Evolutionary conservation across 176 grass and related monocot genomes (phyloP).

Genomic region (Paspalum vaginatum): DNA sequence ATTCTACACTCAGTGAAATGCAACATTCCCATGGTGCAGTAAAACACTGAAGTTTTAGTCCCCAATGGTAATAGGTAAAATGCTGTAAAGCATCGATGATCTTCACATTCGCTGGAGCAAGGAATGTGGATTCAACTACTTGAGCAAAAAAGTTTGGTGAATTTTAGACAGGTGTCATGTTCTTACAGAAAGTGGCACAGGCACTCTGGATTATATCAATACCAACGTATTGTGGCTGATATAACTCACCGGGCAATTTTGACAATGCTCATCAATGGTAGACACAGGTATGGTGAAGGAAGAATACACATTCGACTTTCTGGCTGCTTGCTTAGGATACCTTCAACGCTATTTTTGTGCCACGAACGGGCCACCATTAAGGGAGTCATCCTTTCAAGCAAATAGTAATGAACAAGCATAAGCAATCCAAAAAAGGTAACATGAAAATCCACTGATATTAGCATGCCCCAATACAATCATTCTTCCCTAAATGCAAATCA

Average conservation of each 20-base stretch:
- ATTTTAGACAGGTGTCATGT: constrained; percentile 3
- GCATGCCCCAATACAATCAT: neutral
- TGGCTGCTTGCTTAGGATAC: constrained; percentile 74
- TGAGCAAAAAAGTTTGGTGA: constrained; percentile 3
- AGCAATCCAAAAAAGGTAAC: constrained; percentile 25
- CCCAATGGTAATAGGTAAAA: neutral
- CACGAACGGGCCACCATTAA: constrained; percentile 91
- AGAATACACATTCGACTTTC: constrained; percentile 56
- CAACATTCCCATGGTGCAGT: neutral
- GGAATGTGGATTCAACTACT: neutral
- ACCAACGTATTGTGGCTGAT: constrained; percentile 4
- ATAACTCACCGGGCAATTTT: constrained; percentile 91
- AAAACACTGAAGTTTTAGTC: neutral
- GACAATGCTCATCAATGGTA: constrained; percentile 93
- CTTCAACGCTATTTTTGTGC: constrained; percentile 80
- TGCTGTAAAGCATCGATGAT: neutral
- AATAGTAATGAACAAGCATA: constrained; percentile 30
- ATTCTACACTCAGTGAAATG: constrained; percentile 5
- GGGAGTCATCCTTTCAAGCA: constrained; percentile 74
- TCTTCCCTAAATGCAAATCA: neutral
- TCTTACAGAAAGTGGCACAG: neutral
- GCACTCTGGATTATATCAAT: constrained; percentile 17
- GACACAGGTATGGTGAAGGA: constrained; percentile 81
- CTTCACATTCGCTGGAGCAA: neutral
- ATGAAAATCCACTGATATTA: constrained; percentile 8